Conservation (phyloP, 148 eudicot species). For the Spergularia bocconei region DNA sequence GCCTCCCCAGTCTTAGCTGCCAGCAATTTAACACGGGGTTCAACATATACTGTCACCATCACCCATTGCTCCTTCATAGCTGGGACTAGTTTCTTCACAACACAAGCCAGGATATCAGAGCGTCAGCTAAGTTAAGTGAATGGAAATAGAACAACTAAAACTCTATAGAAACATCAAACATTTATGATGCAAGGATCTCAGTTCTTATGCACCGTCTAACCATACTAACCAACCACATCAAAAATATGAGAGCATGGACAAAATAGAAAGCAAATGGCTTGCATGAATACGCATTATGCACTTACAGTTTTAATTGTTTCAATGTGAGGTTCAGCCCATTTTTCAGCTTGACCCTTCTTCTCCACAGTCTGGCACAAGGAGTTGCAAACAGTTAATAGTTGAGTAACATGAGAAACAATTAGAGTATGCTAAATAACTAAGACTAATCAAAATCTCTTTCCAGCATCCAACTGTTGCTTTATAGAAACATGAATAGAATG, state of each 20-base stretch:
- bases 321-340: conserved; percentile 80
- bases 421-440: no score
- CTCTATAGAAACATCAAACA: not conserved
- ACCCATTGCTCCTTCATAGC: conserved; percentile 76
- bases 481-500: not conserved
- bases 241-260: not conserved
- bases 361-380: conserved; percentile 47
- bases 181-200: conserved; percentile 5
- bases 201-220: not conserved
- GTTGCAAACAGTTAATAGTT: not conserved
- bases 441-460: not conserved
- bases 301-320: conserved; percentile 75
- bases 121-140: not conserved
- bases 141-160: not conserved
- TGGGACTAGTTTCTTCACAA: conserved; percentile 65
- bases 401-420: not conserved
- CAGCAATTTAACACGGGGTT: conserved; percentile 58
- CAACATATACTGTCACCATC: conserved; percentile 41
- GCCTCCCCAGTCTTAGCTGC: conserved; percentile 47
- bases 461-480: not conserved
- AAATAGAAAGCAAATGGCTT: not conserved
- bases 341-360: conserved; percentile 65
- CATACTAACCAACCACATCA: not conserved
- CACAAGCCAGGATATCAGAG: conserved; percentile 16
- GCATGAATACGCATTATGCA: not conserved